A percentile compares a stretch with the other conserved stretches of the same genome.
These are phyloP conservation scores for Harrya chromipes DNA, from an alignment of 768 basidiomycete species.

Conservation along the genomic window DNA sequence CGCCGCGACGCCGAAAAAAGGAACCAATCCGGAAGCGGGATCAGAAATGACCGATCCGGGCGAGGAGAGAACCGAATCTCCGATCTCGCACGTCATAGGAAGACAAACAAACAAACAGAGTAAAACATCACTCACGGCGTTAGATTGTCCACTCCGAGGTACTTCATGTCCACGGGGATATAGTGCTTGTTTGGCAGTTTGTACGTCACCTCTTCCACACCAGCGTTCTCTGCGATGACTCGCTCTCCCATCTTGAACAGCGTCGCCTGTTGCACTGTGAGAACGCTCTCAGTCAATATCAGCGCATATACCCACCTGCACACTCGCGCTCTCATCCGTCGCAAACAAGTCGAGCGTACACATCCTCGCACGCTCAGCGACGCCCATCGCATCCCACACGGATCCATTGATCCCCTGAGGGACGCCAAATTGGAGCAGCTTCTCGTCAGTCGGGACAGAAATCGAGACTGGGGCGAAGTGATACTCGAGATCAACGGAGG, in stretches of 20 bases:
- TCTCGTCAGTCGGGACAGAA: slow-evolving; percentile 46
- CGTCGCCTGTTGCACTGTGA: slow-evolving; percentile 53
- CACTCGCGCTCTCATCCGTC: slow-evolving; percentile 70
- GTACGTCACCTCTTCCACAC: slow-evolving; percentile 62
- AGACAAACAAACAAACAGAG: not conserved
- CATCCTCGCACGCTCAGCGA: too few species aligned
- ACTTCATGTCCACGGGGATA: slow-evolving; percentile 80
- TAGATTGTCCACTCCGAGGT: slow-evolving; percentile 48
- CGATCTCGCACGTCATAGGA: slow-evolving; percentile 21
- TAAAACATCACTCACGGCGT: slow-evolving; percentile 50
- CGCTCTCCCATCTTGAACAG: slow-evolving; percentile 84
- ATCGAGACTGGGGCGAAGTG: slow-evolving; percentile 52
- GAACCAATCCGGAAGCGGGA: slow-evolving; percentile 12
- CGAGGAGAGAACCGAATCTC: too few species aligned
- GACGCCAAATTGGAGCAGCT: slow-evolving; percentile 48
- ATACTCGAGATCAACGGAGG: slow-evolving; percentile 77
- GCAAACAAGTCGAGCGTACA: slow-evolving; percentile 83
- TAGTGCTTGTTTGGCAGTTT: slow-evolving; percentile 75
- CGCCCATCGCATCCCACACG: slow-evolving; percentile 30
- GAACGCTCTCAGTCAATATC: too few species aligned
- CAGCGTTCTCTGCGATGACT: slow-evolving; percentile 29
- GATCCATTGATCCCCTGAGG: slow-evolving; percentile 43
- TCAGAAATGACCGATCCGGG: not conserved
- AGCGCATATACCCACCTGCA: slow-evolving; percentile 45
- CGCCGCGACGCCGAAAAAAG: slow-evolving; percentile 11